phyloP scores from a whole-genome alignment of 495 filamentous ascomycete genomes.

The Clavariopsis aquatica region DNA sequence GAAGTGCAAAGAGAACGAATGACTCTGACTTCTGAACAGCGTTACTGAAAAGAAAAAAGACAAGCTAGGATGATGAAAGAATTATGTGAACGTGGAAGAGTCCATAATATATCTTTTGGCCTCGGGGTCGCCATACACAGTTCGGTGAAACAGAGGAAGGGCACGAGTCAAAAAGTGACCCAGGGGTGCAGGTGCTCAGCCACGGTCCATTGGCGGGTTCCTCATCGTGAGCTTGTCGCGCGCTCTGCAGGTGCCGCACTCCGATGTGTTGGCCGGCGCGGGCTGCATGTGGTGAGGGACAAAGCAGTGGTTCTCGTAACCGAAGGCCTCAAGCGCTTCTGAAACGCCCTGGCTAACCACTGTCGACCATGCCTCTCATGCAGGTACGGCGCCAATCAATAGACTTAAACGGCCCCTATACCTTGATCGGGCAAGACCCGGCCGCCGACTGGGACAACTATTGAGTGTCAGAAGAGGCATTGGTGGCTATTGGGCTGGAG shows the following conservation, averaged over 20 bases:
- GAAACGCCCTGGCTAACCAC: conserved; percentile 16
- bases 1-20: conserved; percentile 38
- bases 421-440: conserved; percentile 3
- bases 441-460: conserved; percentile 11
- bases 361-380: conserved; percentile 14
- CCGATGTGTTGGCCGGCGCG: not conserved
- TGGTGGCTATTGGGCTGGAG: conserved; percentile 15
- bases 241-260: conserved; percentile 13
- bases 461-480: conserved; percentile 13
- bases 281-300: conserved; percentile 1
- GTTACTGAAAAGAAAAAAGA: conserved; percentile 14
- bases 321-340: conserved; percentile 19
- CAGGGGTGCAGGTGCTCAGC: conserved; percentile 13
- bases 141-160: conserved; percentile 16
- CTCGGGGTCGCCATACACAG: conserved; percentile 17
- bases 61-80: conserved; percentile 22
- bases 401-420: conserved; percentile 1
- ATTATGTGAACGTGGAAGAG: not conserved
- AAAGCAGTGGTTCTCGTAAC: conserved; percentile 8
- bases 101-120: conserved; percentile 31
- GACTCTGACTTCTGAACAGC: conserved; percentile 32
- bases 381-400: conserved; percentile 26
- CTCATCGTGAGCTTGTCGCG: conserved; percentile 35
- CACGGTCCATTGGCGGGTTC: conserved; percentile 10
- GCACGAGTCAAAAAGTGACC: conserved; percentile 4